A percentile compares a stretch with the other conserved stretches of the same genome.
phyloP scores from a whole-genome alignment of 164 flowering plant species.

The Tetracentron sinense region DNA sequence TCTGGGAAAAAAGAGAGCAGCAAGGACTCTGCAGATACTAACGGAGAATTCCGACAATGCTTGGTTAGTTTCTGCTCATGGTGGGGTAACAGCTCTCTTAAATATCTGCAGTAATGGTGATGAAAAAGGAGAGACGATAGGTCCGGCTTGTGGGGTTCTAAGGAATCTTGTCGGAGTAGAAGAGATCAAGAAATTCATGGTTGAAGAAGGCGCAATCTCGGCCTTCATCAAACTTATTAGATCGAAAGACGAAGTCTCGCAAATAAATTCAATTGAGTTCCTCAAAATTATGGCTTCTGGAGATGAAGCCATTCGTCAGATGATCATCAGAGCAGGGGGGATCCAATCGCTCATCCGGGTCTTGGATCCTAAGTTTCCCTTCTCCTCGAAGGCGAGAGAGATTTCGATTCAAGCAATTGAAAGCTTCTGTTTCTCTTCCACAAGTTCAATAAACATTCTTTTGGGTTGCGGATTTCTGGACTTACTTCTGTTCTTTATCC shows the following conservation, averaged over 20 bases:
- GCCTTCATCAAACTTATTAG: slow-evolving; percentile 77
- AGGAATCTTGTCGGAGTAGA: slow-evolving; percentile 78
- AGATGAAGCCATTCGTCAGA: slow-evolving; percentile 43
- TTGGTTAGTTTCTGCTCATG: slow-evolving; percentile 86
- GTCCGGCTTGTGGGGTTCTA: slow-evolving; percentile 61
- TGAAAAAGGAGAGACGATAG: slow-evolving; percentile 25
- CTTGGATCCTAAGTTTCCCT: slow-evolving; percentile 43
- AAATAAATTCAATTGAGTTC: slow-evolving; percentile 53
- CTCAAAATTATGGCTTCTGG: slow-evolving; percentile 57
- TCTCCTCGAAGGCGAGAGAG: slow-evolving; percentile 48
- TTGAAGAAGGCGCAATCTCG: too few species aligned
- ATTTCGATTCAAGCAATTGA: slow-evolving; percentile 56
- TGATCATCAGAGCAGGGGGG: slow-evolving; percentile 58
- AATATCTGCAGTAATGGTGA: slow-evolving; percentile 42
- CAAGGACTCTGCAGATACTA: slow-evolving; percentile 50
- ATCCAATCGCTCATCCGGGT: slow-evolving; percentile 40
- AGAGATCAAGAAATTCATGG: too few species aligned
- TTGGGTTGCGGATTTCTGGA: slow-evolving; percentile 49
- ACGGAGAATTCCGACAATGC: slow-evolving; percentile 80
- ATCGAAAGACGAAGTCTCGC: too few species aligned
- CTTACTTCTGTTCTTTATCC: slow-evolving; percentile 45
- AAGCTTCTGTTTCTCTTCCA: slow-evolving; percentile 49
- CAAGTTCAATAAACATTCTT: slow-evolving; percentile 27
- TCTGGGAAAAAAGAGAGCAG: slow-evolving; percentile 39
- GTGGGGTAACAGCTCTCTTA: slow-evolving; percentile 61